Conservation (phyloP, 768 basidiomycete species). For the Artomyces pyxidatus region DNA sequence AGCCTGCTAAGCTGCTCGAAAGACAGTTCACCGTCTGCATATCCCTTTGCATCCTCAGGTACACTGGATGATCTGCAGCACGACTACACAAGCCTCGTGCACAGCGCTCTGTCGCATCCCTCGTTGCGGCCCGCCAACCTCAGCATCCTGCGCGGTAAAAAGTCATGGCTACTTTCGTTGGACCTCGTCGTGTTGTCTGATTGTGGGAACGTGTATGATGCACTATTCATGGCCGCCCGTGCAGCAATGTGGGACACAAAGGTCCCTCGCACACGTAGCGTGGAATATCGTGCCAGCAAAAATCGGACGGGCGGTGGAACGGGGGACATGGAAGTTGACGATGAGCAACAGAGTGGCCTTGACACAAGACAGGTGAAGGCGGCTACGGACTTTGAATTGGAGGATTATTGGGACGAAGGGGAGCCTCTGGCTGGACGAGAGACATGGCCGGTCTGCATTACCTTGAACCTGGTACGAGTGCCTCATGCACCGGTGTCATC, state of each 20-base stretch:
- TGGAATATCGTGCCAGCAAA: constrained; percentile 55
- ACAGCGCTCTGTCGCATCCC: constrained; percentile 56
- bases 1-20: constrained; percentile 18
- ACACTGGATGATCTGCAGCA: constrained; percentile 72
- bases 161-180: constrained; percentile 68
- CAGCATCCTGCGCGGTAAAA: constrained; percentile 37
- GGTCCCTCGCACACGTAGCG: constrained; percentile 62
- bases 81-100: constrained; percentile 57
- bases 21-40: constrained; percentile 73
- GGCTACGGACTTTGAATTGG: constrained; percentile 78
- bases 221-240: constrained; percentile 69
- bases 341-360: constrained; percentile 39
- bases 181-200: constrained; percentile 72
- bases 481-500: not conserved
- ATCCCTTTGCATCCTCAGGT: constrained; percentile 54
- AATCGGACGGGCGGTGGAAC: constrained; percentile 17
- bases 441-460: constrained; percentile 68
- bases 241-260: constrained; percentile 78
- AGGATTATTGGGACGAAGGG: constrained; percentile 86
- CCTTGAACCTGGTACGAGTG: constrained; percentile 60
- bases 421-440: constrained; percentile 54
- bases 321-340: constrained; percentile 52
- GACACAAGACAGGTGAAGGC: constrained; percentile 41
- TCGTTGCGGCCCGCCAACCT: constrained; percentile 64
- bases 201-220: constrained; percentile 69